phyloP scores from a whole-genome alignment of 129 eudicot genomes.

The Daucus carota region DH1_v3.0 NC_030381.2:34637001-34637500 shows the following conservation, averaged over 20 bases:
- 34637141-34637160: constrained; percentile 5
- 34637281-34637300: background rate
- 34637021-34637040: too few relatives aligned
- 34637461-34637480: constrained; percentile 87
- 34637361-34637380: constrained; percentile 54
- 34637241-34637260: constrained; percentile 93
- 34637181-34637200: constrained; percentile 96
- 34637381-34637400: constrained; percentile 73
- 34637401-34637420: constrained; percentile 85
- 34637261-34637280: constrained; percentile 66
- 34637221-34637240: constrained; percentile 95
- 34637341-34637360: background rate
- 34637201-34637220: constrained; percentile 85
- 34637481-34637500: constrained; percentile 89
- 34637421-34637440: constrained; percentile 79
- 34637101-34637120: background rate
- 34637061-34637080: background rate
- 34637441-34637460: constrained; percentile 82
- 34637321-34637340: background rate
- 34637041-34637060: background rate
- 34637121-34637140: background rate
- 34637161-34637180: constrained; percentile 12
- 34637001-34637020: too few relatives aligned
- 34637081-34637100: background rate
- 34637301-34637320: background rate